A percentile compares a stretch with the other conserved stretches of the same genome.
Conservation (phyloP, 148 eudicot genomes). For the Bassia scoparia region DNA sequence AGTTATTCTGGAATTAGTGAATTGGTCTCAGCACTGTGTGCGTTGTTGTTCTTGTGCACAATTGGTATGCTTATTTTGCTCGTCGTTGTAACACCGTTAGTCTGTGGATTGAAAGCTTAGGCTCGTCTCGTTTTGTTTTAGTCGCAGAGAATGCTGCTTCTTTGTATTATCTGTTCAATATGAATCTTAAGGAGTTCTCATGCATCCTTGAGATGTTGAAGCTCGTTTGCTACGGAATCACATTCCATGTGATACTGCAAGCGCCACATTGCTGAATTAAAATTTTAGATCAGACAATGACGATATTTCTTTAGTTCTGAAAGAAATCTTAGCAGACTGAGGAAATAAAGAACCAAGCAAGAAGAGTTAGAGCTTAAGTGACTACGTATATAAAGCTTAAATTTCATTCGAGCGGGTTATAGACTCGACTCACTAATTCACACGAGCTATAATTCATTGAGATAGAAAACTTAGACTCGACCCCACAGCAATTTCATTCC, state of each 20-base stretch:
- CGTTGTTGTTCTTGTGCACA: too few species aligned
- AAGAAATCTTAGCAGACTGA: too few species aligned
- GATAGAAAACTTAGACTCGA: too few species aligned
- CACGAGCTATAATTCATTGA: too few species aligned
- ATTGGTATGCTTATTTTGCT: conserved; percentile 3
- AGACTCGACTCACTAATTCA: too few species aligned
- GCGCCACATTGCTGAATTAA: not conserved
- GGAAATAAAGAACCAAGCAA: too few species aligned
- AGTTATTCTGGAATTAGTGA: too few species aligned
- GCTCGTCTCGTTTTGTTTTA: not conserved
- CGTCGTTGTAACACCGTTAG: not conserved
- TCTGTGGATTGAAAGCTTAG: not conserved
- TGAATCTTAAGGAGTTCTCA: not conserved
- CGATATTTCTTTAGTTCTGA: too few species aligned
- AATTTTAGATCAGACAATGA: not conserved
- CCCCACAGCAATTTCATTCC: too few species aligned
- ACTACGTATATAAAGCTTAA: too few species aligned
- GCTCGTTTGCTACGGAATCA: not conserved
- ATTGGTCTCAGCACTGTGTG: conserved; percentile 12
- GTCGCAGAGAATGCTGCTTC: not conserved
- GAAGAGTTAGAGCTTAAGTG: too few species aligned
- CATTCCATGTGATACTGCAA: conserved; percentile 7
- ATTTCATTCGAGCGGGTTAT: too few species aligned
- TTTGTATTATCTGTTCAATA: not conserved
- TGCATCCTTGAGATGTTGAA: not conserved